phyloP scores from a whole-genome alignment of 2,329 filamentous ascomycete genomes.

The Uncinocarpus reesii region DNA sequence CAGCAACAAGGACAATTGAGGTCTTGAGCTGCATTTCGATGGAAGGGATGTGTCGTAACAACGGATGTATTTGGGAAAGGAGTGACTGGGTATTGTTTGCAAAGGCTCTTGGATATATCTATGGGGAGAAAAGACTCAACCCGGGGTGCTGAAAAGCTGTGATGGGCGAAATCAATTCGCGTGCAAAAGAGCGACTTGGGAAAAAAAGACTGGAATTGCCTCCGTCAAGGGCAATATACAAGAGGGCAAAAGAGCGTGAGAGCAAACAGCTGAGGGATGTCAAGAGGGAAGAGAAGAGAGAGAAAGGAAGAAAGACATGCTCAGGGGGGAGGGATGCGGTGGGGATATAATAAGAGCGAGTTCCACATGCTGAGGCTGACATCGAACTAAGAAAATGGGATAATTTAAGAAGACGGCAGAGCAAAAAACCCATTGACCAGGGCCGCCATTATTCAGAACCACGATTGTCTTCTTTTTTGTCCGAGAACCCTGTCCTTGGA shows the following conservation, averaged over 20 bases:
- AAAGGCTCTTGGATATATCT: neutral
- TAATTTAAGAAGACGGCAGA: conserved; percentile 2
- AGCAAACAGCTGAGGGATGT: neutral
- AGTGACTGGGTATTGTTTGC: neutral
- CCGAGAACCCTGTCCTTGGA: conserved; percentile 8
- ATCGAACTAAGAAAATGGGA: neutral
- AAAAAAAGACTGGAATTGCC: conserved; percentile 14
- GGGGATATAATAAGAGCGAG: conserved; percentile 6
- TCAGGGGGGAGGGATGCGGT: conserved; percentile 6
- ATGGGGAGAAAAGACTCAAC: conserved; percentile 6
- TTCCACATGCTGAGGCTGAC: neutral
- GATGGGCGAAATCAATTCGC: conserved; percentile 32
- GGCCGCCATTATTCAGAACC: neutral
- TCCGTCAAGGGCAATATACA: conserved; percentile 9
- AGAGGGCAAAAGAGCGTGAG: conserved; percentile 14
- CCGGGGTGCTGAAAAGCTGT: conserved; percentile 12
- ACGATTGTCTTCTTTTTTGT: conserved; percentile 1
- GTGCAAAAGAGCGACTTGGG: conserved; percentile 15
- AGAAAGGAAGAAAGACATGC: conserved; percentile 12
- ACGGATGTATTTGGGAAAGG: neutral
- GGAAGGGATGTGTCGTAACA: conserved; percentile 1
- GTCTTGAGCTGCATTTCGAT: conserved; percentile 32
- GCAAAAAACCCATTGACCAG: neutral
- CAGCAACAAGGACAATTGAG: conserved; percentile 28
- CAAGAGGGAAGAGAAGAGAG: conserved; percentile 11